Evolutionary conservation across 495 filamentous ascomycete species (phyloP).

Genomic region (Entonaema liquescens): DNA sequence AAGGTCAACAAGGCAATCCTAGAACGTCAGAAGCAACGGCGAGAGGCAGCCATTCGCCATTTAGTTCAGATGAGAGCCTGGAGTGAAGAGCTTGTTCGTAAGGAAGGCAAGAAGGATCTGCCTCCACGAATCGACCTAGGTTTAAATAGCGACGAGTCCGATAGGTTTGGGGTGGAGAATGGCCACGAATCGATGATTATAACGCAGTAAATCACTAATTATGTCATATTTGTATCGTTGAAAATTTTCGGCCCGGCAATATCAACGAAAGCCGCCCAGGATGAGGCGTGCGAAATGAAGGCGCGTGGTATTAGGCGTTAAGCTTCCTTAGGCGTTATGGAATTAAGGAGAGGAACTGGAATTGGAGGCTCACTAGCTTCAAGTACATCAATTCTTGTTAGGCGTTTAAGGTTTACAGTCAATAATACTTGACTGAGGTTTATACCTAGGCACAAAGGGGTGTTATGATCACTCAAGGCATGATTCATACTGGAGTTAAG

Average conservation of each 20-base stretch:
- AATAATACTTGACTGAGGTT: not conserved
- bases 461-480: constrained; percentile 13
- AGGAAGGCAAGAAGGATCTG: constrained; percentile 74
- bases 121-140: constrained; percentile 78
- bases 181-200: constrained; percentile 71
- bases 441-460: constrained; percentile 11
- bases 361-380: constrained; percentile 2
- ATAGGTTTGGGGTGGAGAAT: constrained; percentile 48
- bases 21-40: constrained; percentile 69
- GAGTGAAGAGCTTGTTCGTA: constrained; percentile 79
- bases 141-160: constrained; percentile 61
- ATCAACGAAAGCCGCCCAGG: not conserved
- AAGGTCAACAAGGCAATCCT: constrained; percentile 90
- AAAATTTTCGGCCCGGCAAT: not conserved
- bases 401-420: constrained; percentile 26
- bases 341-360: constrained; percentile 7
- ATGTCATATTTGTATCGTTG: not conserved
- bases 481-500: constrained; percentile 16
- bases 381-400: not conserved
- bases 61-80: constrained; percentile 84
- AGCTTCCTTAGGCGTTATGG: constrained; percentile 20
- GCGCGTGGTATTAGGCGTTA: constrained; percentile 5
- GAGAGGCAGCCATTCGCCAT: constrained; percentile 80
- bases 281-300: not conserved
- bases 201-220: constrained; percentile 37